These are phyloP conservation scores for Xylariaceae sp. DNA, from an alignment of 2,329 filamentous ascomycete genomes.

Conservation along the genomic window DNA sequence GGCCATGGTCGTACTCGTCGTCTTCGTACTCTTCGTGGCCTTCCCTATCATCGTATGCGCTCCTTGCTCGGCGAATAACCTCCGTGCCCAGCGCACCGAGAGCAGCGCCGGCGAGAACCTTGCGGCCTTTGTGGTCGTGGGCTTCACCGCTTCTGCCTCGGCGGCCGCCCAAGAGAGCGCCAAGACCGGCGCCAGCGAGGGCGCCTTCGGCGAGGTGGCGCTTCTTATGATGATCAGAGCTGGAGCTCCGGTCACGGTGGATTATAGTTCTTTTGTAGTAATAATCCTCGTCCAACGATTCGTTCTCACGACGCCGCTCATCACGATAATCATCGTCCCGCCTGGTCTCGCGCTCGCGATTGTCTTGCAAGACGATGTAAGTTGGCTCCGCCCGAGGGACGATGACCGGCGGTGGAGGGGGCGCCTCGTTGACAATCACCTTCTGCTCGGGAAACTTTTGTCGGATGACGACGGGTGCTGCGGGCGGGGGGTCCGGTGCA, in stretches of 20 bases:
- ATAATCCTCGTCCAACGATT: conserved; percentile 41
- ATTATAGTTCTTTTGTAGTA: conserved; percentile 42
- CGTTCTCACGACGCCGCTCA: conserved; percentile 34
- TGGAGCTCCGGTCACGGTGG: conserved; percentile 46
- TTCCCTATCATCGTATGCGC: conserved; percentile 52
- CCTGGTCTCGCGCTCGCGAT: conserved; percentile 32
- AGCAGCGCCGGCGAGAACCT: conserved; percentile 56
- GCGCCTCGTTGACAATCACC: conserved; percentile 56
- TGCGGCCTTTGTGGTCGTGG: conserved; percentile 48
- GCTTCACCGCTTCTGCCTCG: conserved; percentile 46
- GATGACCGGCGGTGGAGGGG: conserved; percentile 46
- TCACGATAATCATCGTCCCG: conserved; percentile 28
- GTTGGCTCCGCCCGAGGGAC: conserved; percentile 41
- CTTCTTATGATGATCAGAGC: conserved; percentile 47
- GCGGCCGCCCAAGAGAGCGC: conserved; percentile 53
- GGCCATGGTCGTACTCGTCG: conserved; percentile 34
- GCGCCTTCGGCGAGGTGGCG: conserved; percentile 60
- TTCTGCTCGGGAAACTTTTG: conserved; percentile 52
- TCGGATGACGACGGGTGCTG: conserved; percentile 50
- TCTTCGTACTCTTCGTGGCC: conserved; percentile 31
- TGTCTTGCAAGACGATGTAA: conserved; percentile 41
- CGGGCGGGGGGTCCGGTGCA: conserved; percentile 42
- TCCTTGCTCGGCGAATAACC: conserved; percentile 53
- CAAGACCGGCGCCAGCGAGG: conserved; percentile 56
- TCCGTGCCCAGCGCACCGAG: conserved; percentile 59